These are phyloP conservation scores for Chytriomyces sp. DNA, from an alignment of 192 early-diverging fungal species.

Conservation along the genomic window DNA sequence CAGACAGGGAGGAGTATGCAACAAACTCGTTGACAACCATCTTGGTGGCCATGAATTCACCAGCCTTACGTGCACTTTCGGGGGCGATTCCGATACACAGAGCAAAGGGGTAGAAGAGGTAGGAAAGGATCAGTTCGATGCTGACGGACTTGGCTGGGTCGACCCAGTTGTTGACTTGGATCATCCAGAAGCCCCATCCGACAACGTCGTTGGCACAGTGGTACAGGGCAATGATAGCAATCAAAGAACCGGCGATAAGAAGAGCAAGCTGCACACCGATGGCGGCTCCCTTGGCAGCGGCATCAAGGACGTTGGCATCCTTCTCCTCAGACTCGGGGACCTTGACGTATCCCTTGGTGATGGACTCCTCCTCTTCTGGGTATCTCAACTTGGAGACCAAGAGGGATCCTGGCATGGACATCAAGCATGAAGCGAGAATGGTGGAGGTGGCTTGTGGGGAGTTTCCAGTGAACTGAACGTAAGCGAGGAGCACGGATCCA, in stretches of 20 bases:
- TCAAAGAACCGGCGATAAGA: slow-evolving; percentile 76
- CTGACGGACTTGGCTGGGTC: slow-evolving; percentile 61
- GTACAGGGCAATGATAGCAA: slow-evolving; percentile 77
- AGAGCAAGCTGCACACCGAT: slow-evolving; percentile 76
- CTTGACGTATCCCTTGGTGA: slow-evolving; percentile 72
- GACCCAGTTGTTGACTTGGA: slow-evolving; percentile 63
- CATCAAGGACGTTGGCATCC: slow-evolving; percentile 78
- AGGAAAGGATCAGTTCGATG: slow-evolving; percentile 74
- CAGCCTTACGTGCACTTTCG: slow-evolving; percentile 60
- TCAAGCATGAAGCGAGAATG: slow-evolving; percentile 84
- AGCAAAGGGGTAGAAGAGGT: slow-evolving; percentile 77
- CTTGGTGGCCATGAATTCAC: slow-evolving; percentile 74
- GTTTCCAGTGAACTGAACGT: slow-evolving; percentile 68
- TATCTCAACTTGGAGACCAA: slow-evolving; percentile 84
- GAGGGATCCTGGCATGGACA: slow-evolving; percentile 87
- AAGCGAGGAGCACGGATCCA: slow-evolving; percentile 73
- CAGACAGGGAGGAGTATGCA: slow-evolving; percentile 61
- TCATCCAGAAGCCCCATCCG: slow-evolving; percentile 66
- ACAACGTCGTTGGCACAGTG: slow-evolving; percentile 70
- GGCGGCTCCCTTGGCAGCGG: slow-evolving; percentile 81
- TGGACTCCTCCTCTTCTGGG: slow-evolving; percentile 81
- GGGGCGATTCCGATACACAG: slow-evolving; percentile 71
- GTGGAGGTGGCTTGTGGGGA: slow-evolving; percentile 50
- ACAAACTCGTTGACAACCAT: slow-evolving; percentile 88
- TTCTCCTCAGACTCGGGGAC: slow-evolving; percentile 65